Evolutionary conservation across 495 filamentous ascomycete genomes (phyloP).

Genomic region (Aspergillus funiculosus): DNA sequence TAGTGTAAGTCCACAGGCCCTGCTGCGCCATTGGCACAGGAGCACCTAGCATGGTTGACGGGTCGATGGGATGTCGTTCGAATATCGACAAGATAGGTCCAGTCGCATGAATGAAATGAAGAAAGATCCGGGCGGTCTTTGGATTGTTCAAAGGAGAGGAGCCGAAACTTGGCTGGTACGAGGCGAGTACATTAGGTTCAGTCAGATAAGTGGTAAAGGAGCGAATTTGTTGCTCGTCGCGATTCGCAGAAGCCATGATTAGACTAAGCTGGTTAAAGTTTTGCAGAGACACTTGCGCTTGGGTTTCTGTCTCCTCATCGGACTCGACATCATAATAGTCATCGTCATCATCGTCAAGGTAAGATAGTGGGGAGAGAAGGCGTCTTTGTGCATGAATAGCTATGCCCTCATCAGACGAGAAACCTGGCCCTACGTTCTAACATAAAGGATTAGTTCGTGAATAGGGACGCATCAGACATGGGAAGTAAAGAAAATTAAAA

Average conservation of each 20-base stretch:
- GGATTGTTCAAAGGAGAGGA: constrained; percentile 79
- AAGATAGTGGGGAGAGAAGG: constrained; percentile 13
- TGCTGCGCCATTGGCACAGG: constrained; percentile 64
- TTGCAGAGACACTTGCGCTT: constrained; percentile 48
- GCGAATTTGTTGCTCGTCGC: constrained; percentile 46
- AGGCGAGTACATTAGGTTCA: constrained; percentile 65
- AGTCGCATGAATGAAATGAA: constrained; percentile 87
- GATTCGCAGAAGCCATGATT: constrained; percentile 45
- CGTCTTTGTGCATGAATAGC: too few relatives aligned
- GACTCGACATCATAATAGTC: constrained; percentile 60
- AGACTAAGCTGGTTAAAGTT: constrained; percentile 46
- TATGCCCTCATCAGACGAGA: too few relatives aligned
- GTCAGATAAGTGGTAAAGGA: constrained; percentile 63
- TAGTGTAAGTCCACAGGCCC: constrained; percentile 79
- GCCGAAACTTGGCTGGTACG: constrained; percentile 65
- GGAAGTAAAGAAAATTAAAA: neutral
- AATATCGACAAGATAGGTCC: constrained; percentile 83
- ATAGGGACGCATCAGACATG: too few relatives aligned
- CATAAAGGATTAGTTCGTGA: too few relatives aligned
- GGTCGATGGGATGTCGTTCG: constrained; percentile 76
- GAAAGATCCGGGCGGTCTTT: constrained; percentile 79
- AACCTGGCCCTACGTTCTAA: too few relatives aligned
- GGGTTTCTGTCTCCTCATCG: constrained; percentile 59
- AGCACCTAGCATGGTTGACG: constrained; percentile 62
- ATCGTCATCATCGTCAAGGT: constrained; percentile 49